Evolutionary conservation across 441 rosid genomes (phyloP).

Genomic region (Isatis lusitanica): DNA sequence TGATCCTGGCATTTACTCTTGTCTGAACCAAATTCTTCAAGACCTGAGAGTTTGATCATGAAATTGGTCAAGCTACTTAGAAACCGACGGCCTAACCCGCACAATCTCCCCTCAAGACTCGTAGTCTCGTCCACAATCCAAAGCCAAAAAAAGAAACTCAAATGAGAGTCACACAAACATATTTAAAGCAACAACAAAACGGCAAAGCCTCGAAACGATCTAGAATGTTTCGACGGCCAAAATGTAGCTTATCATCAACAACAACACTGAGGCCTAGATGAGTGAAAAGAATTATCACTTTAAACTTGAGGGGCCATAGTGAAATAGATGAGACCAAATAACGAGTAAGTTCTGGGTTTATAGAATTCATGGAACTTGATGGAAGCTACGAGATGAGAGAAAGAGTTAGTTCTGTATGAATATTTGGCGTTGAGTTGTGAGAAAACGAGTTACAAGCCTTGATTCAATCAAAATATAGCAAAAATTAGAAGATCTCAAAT

Average conservation of each 20-base stretch:
- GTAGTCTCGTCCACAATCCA: no score
- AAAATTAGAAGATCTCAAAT: neutral
- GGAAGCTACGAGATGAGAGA: no score
- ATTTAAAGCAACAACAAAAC: no score
- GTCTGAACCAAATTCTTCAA: conserved; percentile 81
- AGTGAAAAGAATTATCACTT: neutral
- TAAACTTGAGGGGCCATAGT: neutral
- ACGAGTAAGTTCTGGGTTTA: neutral
- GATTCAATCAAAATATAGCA: neutral
- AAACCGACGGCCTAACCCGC: no score
- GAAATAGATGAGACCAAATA: neutral
- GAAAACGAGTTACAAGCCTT: neutral
- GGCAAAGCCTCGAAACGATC: no score
- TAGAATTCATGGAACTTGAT: neutral
- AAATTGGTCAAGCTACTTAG: conserved; percentile 9
- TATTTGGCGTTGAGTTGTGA: neutral
- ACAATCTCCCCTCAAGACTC: no score
- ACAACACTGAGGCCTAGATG: neutral
- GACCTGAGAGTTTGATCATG: conserved; percentile 50
- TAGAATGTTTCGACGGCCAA: no score
- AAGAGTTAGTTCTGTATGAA: neutral
- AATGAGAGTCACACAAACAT: no score
- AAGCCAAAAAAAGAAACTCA: no score
- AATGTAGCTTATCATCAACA: no score
- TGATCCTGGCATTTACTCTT: conserved; percentile 93